Evolutionary conservation across 2,329 filamentous ascomycete species (phyloP).

Genomic region (Colletotrichum theobromicola): DNA sequence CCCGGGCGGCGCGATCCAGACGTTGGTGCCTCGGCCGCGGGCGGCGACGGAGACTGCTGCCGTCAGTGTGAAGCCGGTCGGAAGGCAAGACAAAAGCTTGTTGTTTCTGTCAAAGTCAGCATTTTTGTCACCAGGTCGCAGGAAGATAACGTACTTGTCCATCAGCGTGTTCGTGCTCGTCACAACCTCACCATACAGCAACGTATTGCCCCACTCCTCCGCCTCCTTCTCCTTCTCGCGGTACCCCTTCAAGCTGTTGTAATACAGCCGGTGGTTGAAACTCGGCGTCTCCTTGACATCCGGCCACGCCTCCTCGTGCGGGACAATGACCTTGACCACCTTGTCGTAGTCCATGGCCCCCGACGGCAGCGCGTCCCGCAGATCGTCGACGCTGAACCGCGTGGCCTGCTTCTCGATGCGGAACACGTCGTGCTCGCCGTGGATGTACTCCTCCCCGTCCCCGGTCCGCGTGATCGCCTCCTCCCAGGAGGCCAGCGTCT

Average conservation of each 20-base stretch:
- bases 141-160: slow-evolving; percentile 68
- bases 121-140: neutral
- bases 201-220: slow-evolving; percentile 73
- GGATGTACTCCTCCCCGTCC: slow-evolving; percentile 69
- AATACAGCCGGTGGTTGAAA: slow-evolving; percentile 86
- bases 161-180: slow-evolving; percentile 94
- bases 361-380: slow-evolving; percentile 57
- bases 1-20: slow-evolving; percentile 92
- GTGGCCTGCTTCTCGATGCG: slow-evolving; percentile 72
- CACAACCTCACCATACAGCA: slow-evolving; percentile 90
- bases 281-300: slow-evolving; percentile 76
- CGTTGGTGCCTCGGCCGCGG: slow-evolving; percentile 87
- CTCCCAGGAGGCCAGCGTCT: slow-evolving; percentile 69
- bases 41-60: slow-evolving; percentile 89
- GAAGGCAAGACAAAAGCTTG: slow-evolving; percentile 75
- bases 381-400: slow-evolving; percentile 60
- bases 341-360: slow-evolving; percentile 77
- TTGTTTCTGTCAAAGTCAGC: slow-evolving; percentile 64
- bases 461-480: slow-evolving; percentile 72
- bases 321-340: slow-evolving; percentile 74
- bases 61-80: slow-evolving; percentile 84
- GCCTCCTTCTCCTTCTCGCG: slow-evolving; percentile 60
- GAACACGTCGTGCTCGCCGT: slow-evolving; percentile 84
- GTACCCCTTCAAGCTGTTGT: slow-evolving; percentile 72
- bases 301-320: slow-evolving; percentile 73